Percentiles rank a stretch among this genome's conserved stretches.
phyloP scores from a whole-genome alignment of 1,284 basidiomycete genomes.

The Bjerkandera adusta region DNA sequence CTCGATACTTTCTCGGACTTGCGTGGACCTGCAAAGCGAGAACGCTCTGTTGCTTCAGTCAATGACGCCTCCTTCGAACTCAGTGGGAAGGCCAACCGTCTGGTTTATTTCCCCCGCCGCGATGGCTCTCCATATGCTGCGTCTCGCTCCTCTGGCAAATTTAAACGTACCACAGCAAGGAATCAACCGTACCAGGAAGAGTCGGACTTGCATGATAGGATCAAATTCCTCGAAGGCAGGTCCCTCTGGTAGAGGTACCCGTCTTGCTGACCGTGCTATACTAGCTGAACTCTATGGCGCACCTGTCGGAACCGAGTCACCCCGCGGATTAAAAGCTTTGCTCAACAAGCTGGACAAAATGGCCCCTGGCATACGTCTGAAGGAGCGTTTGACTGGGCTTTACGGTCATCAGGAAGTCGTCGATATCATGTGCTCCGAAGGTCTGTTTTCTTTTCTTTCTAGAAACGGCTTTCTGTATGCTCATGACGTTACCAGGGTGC shows the following conservation, averaged over 20 bases:
- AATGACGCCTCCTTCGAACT: slow-evolving; percentile 48
- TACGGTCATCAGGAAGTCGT: slow-evolving; percentile 42
- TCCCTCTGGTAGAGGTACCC: too few relatives aligned
- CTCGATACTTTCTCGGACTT: slow-evolving; percentile 37
- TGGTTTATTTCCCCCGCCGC: slow-evolving; percentile 31
- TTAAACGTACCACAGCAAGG: neutral
- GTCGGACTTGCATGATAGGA: slow-evolving; percentile 1
- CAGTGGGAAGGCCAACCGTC: slow-evolving; percentile 36
- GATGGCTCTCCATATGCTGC: too few relatives aligned
- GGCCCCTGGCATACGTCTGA: slow-evolving; percentile 47
- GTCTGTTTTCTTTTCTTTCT: slow-evolving; percentile 23
- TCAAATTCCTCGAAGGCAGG: slow-evolving; percentile 7
- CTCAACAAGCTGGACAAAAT: slow-evolving; percentile 36
- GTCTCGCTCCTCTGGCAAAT: too few relatives aligned
- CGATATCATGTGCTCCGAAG: slow-evolving; percentile 41
- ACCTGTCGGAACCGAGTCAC: slow-evolving; percentile 42
- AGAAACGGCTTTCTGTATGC: neutral
- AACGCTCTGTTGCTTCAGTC: slow-evolving; percentile 36
- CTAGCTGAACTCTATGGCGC: slow-evolving; percentile 41
- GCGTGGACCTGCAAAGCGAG: slow-evolving; percentile 36
- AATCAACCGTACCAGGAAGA: neutral
- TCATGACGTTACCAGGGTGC: slow-evolving; percentile 19
- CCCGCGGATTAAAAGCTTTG: slow-evolving; percentile 34
- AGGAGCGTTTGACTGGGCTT: slow-evolving; percentile 37
- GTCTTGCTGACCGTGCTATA: too few relatives aligned